phyloP scores from a whole-genome alignment of 2,329 filamentous ascomycete genomes.

The Parastagonospora nodorum region DNA sequence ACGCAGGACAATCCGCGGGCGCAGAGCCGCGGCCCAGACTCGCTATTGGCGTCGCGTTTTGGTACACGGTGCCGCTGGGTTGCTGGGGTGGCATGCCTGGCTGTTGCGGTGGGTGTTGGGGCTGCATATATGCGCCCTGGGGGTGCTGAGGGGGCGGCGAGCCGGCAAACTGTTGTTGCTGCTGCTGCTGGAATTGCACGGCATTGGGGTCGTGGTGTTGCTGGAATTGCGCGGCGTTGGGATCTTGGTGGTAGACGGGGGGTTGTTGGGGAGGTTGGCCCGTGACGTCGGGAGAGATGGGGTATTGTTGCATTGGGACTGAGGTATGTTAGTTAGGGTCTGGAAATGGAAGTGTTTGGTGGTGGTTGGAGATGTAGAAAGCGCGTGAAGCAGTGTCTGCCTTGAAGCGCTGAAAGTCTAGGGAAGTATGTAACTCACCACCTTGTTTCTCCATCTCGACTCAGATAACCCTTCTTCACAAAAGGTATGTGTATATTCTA shows the following conservation, averaged over 20 bases:
- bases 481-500: neutral
- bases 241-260: conserved; percentile 41
- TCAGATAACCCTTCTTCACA: conserved; percentile 9
- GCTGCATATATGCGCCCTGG: conserved; percentile 24
- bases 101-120: conserved; percentile 21
- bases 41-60: conserved; percentile 43
- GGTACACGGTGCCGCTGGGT: conserved; percentile 39
- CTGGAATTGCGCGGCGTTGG: conserved; percentile 30
- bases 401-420: neutral
- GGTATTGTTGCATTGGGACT: conserved; percentile 47
- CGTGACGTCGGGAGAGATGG: conserved; percentile 37
- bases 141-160: conserved; percentile 33
- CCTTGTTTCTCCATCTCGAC: conserved; percentile 48
- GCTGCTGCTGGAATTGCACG: conserved; percentile 15
- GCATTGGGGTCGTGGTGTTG: conserved; percentile 23
- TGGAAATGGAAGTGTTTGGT: too few relatives aligned
- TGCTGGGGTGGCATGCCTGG: conserved; percentile 44
- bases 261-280: conserved; percentile 28
- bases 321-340: conserved; percentile 17
- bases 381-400: neutral
- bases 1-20: conserved; percentile 56
- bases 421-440: conserved; percentile 27
- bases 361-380: too few relatives aligned
- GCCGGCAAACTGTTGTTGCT: conserved; percentile 20
- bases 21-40: conserved; percentile 42